Conservation (phyloP, 495 filamentous ascomycete species). For the Tricharina praecox region DNA sequence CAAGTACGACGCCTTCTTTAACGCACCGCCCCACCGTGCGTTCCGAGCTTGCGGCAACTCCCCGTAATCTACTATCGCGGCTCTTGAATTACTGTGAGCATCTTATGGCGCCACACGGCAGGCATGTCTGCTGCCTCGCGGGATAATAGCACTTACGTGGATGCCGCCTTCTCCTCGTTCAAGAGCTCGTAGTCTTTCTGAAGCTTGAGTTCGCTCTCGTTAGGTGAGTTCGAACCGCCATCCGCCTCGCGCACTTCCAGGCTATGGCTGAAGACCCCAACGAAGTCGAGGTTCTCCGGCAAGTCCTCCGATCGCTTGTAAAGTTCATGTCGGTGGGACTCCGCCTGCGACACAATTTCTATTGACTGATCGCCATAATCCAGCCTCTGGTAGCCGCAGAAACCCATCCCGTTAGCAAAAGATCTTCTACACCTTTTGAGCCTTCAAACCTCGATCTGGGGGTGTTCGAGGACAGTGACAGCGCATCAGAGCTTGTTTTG, state of each 20-base stretch:
- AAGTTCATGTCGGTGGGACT: conserved; percentile 37
- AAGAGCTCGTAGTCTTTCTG: conserved; percentile 6
- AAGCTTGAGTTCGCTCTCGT: conserved; percentile 18
- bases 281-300: conserved; percentile 34
- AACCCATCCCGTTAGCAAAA: conserved; percentile 15
- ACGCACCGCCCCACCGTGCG: not conserved
- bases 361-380: conserved; percentile 40
- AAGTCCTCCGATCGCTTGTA: conserved; percentile 28
- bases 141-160: conserved; percentile 22
- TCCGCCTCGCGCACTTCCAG: conserved; percentile 40
- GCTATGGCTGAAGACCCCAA: conserved; percentile 39
- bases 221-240: conserved; percentile 35
- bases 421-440: not conserved
- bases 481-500: conserved; percentile 18
- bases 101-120: conserved; percentile 1
- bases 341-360: conserved; percentile 34
- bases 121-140: not conserved
- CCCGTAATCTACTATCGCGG: conserved; percentile 21
- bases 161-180: conserved; percentile 23
- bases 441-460: not conserved
- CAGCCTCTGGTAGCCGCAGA: conserved; percentile 35
- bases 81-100: conserved; percentile 18
- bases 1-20: not conserved
- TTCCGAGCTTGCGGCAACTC: conserved; percentile 15
- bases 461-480: conserved; percentile 9